Conservation (phyloP, 1,284 basidiomycete species). For the Xerocomus alliaceus region DNA sequence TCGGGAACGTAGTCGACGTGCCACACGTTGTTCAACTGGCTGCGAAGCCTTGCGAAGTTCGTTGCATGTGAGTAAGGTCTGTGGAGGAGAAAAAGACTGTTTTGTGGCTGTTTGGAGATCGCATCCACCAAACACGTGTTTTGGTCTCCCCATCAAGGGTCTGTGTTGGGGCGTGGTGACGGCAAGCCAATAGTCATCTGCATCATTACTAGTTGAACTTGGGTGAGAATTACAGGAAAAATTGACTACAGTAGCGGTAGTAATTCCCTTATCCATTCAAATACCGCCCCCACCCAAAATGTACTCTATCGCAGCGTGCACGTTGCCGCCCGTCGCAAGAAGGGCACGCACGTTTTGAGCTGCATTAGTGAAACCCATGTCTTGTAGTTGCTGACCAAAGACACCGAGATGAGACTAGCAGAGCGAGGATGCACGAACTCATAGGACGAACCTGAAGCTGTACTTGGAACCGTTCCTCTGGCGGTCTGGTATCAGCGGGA, state of each 20-base stretch:
- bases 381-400: conserved; percentile 76
- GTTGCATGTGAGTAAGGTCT: no score
- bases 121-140: no score
- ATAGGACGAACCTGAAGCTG: conserved; percentile 69
- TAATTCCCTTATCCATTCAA: conserved; percentile 35
- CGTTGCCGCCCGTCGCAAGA: conserved; percentile 86
- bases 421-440: background rate
- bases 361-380: conserved; percentile 87
- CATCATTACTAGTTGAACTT: no score
- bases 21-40: no score
- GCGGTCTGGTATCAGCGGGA: conserved; percentile 72
- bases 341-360: conserved; percentile 88
- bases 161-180: no score
- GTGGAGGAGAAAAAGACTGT: no score
- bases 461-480: conserved; percentile 89
- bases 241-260: background rate
- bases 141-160: no score
- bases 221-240: conserved; percentile 2
- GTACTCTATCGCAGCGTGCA: conserved; percentile 89
- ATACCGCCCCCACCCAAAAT: conserved; percentile 81
- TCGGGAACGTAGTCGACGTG: no score
- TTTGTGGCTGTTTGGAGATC: no score
- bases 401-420: background rate
- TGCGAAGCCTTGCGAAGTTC: no score
- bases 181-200: no score